Base-by-base conservation (phyloP, 1,284 basidiomycete genomes). In the Rhodotorula mucilaginosa region DNA sequence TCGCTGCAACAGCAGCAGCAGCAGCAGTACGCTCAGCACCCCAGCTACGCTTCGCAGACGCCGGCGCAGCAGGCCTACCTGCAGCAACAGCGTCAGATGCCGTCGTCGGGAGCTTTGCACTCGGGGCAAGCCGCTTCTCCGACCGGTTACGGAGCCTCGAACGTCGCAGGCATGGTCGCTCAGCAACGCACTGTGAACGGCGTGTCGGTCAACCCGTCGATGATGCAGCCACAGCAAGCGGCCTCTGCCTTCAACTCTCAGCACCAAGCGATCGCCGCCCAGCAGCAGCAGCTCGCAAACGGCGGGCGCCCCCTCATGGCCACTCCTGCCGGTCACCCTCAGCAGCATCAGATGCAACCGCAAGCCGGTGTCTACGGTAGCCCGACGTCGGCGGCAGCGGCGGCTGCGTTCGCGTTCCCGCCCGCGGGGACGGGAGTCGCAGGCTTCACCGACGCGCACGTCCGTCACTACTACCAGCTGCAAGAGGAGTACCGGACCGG, bases 381-480 rank as follows among this genome's bases (percentile, higher is more conserved):
- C 48, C 58, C 46, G 44, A 44, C 52, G 19, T 19, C 39, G 23
- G 39, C 39, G 39, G 39, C 39, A 15, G 58, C 46, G 19, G 49
- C 49, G 34, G 3, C 46, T 29, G 19, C 46, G 19, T 51, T 54
- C 52, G 6, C 16, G 13, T 67, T 62, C 52, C 57, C 65, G 23
- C 49, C 57, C 15, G 63, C 58, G 2, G 5, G 12, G 13, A 58
- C n/a, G 10, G 64, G 64, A 26, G 19, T 39, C 16, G 61, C 61
- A 6, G 57, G 61, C 34, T 58, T 68, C 60, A 68, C 67, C 39
- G 51, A 44, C n/a, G 70, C 70, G 54, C 70, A 72, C 61, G 51
- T 65, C 47, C 48, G 47, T 23, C 70, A 72, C 57, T 72, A 72
- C 58, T 15, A 54, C 57, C 67, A 72, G 47, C 67, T 72, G 5